A percentile compares a stretch with the other conserved stretches of the same genome.
Conservation (phyloP, 352 stramenopile species). For the Phytopythium litorale region DNA sequence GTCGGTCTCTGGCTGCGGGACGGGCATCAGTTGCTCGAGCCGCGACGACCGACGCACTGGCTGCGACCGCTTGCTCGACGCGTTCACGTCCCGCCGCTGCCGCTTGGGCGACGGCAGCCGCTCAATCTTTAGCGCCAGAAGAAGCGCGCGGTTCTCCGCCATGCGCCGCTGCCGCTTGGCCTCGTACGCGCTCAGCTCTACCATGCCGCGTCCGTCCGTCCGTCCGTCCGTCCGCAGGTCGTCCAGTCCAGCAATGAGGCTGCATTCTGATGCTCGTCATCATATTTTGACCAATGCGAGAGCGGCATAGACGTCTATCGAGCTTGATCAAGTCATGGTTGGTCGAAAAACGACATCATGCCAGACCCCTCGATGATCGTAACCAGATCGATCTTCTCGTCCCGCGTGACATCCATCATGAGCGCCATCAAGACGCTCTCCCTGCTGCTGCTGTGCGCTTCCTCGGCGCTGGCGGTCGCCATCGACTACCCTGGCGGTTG, state of each 20-base stretch:
- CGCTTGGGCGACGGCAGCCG: slow-evolving; percentile 4
- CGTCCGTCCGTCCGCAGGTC: no score
- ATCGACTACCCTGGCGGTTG: slow-evolving; percentile 49
- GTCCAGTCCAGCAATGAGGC: no score
- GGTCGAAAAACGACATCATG: no score
- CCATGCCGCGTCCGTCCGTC: neutral
- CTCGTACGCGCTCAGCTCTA: slow-evolving; percentile 43
- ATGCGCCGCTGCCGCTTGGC: slow-evolving; percentile 30
- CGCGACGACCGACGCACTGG: neutral
- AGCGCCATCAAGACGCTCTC: neutral
- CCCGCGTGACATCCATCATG: neutral
- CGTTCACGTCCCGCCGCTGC: neutral
- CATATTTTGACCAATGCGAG: no score
- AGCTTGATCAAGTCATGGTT: no score
- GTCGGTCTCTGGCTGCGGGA: no score
- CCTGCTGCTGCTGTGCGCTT: slow-evolving; percentile 3
- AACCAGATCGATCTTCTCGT: slow-evolving; percentile 3
- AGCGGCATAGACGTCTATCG: no score
- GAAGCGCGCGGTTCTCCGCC: slow-evolving; percentile 36
- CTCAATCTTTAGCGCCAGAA: slow-evolving; percentile 36
- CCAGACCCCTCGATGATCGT: no score
- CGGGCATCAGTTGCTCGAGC: no score
- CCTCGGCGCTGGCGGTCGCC: neutral
- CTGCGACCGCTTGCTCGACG: neutral
- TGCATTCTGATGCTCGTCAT: no score